Evolutionary conservation across 2,329 filamentous ascomycete species (phyloP).

Genomic region (Exserohilum rostratum): DNA sequence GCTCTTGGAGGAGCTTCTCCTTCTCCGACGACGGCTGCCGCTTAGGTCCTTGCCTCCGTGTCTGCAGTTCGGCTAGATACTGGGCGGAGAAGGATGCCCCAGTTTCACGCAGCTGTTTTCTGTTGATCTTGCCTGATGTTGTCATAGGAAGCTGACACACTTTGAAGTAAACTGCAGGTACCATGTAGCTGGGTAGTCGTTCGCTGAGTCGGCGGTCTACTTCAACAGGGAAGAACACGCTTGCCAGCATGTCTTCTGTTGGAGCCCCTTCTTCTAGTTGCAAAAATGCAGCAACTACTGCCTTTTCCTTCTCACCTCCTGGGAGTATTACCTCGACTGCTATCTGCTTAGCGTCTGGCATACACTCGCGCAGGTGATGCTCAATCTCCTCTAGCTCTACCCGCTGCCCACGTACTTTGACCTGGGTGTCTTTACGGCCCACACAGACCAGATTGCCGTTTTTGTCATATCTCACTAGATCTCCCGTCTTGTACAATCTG

Average conservation of each 20-base stretch:
- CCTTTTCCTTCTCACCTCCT: no score
- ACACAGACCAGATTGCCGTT: slow-evolving; percentile 14
- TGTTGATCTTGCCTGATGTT: slow-evolving; percentile 52
- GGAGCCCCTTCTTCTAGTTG: no score
- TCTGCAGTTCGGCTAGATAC: slow-evolving; percentile 3
- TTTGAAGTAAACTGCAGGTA: slow-evolving; percentile 1
- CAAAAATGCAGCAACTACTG: no score
- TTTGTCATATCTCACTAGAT: slow-evolving; percentile 2
- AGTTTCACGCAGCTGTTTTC: slow-evolving; percentile 18
- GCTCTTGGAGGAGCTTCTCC: slow-evolving; percentile 8
- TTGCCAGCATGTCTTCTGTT: no score
- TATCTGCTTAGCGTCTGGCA: no score
- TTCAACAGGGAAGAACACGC: not conserved
- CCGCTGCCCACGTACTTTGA: slow-evolving; percentile 31
- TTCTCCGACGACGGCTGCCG: not conserved
- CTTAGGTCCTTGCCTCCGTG: not conserved
- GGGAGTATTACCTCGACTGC: no score
- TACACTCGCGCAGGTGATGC: not conserved
- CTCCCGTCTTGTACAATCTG: slow-evolving; percentile 14
- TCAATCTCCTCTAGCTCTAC: slow-evolving; percentile 32
- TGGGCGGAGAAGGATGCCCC: slow-evolving; percentile 6
- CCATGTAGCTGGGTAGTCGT: slow-evolving; percentile 1
- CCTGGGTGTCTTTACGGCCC: slow-evolving; percentile 30
- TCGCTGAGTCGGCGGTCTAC: not conserved
- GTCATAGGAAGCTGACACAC: slow-evolving; percentile 42